Evolutionary conservation across 2,329 filamentous ascomycete genomes (phyloP).

Genomic region (Sclerotiophoma versabilis): DNA sequence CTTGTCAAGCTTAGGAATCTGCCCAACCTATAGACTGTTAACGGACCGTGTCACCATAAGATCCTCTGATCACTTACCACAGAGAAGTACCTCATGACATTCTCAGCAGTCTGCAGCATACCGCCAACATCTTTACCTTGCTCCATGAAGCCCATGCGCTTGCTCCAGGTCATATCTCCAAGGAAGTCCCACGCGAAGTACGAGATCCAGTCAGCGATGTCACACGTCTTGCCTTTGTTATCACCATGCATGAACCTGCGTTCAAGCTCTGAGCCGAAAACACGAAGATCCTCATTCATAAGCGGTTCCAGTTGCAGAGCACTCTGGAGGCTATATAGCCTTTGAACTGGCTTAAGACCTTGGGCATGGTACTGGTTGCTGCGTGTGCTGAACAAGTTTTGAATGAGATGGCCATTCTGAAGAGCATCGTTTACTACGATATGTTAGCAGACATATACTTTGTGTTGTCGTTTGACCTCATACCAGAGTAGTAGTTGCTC

Average conservation of each 20-base stretch:
- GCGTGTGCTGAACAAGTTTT: constrained; percentile 44
- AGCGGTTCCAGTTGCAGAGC: constrained; percentile 36
- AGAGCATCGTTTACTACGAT: constrained; percentile 40
- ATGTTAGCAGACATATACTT: not conserved
- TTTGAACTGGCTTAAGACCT: constrained; percentile 37
- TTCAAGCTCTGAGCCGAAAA: constrained; percentile 35
- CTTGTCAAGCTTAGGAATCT: constrained; percentile 40
- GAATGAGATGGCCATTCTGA: constrained; percentile 38
- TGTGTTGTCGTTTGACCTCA: not conserved
- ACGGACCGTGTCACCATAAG: too few relatives aligned
- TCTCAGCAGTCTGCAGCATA: constrained; percentile 48
- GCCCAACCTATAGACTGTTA: constrained; percentile 28
- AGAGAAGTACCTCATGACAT: constrained; percentile 36
- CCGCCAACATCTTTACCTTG: constrained; percentile 49
- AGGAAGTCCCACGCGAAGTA: constrained; percentile 46
- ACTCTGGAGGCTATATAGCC: constrained; percentile 37
- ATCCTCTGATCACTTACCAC: constrained; percentile 23
- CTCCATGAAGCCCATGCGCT: constrained; percentile 54
- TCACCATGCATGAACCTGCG: constrained; percentile 33
- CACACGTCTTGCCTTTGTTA: constrained; percentile 37
- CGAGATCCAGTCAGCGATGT: constrained; percentile 44
- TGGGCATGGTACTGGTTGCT: constrained; percentile 39
- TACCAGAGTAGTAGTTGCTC: constrained; percentile 40
- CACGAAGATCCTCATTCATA: constrained; percentile 35
- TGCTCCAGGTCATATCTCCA: constrained; percentile 51